Conservation (phyloP, 495 filamentous ascomycete species). For the Xylaria acuta region DNA sequence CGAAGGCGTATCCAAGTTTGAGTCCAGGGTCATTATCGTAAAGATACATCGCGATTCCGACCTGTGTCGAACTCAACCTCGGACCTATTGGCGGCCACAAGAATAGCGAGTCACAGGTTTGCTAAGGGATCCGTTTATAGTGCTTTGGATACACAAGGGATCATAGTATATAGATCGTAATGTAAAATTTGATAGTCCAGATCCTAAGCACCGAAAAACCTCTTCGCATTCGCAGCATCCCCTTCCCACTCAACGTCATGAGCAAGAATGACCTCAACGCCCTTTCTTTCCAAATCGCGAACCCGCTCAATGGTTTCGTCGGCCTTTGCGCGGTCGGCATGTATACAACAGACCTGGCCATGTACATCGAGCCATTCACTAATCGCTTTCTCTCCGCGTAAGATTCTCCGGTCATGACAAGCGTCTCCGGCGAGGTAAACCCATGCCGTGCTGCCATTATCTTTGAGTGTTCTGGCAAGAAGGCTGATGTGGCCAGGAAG, state of each 20-base stretch:
- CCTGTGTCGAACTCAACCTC: no score
- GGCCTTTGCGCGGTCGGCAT: slow-evolving; percentile 41
- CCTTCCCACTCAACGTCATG: slow-evolving; percentile 53
- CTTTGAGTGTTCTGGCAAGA: slow-evolving; percentile 31
- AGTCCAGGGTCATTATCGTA: neutral
- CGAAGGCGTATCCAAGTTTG: no score
- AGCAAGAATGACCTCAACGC: slow-evolving; percentile 51
- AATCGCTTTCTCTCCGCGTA: slow-evolving; percentile 47
- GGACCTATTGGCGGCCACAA: no score
- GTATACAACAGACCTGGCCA: slow-evolving; percentile 46
- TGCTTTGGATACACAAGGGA: no score
- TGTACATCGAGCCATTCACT: slow-evolving; percentile 47
- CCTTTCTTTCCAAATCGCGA: slow-evolving; percentile 35
- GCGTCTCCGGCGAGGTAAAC: slow-evolving; percentile 54
- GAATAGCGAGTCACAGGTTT: neutral
- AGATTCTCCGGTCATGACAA: slow-evolving; percentile 50
- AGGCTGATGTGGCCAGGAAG: slow-evolving; percentile 54
- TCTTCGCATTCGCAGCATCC: slow-evolving; percentile 40
- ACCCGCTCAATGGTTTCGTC: slow-evolving; percentile 46
- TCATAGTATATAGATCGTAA: neutral
- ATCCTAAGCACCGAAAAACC: slow-evolving; percentile 35
- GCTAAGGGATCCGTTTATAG: no score
- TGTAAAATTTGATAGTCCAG: neutral
- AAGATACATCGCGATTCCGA: neutral
- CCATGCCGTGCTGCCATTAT: slow-evolving; percentile 25